A percentile compares a stretch with the other conserved stretches of the same genome.
These are phyloP conservation scores for Gastrolobium bilobum DNA, from an alignment of 306 rosid species.

Conservation along the genomic window DNA sequence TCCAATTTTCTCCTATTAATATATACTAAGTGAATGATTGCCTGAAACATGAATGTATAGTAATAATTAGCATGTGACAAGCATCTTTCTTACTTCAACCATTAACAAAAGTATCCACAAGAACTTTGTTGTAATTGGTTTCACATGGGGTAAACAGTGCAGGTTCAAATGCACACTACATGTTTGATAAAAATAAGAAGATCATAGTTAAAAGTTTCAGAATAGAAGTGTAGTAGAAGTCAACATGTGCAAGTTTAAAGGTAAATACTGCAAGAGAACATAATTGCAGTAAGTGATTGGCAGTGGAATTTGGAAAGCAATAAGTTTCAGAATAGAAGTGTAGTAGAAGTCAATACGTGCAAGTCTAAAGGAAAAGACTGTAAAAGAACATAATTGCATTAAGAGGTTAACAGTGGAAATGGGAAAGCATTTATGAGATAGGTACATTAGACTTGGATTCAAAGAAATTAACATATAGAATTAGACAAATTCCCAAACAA, in stretches of 20 bases:
- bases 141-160: background rate
- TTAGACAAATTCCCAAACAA: background rate
- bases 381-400: background rate
- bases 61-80: slow-evolving; percentile 25
- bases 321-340: background rate
- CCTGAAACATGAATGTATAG: background rate
- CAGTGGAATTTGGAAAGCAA: background rate
- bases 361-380: background rate
- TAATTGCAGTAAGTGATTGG: background rate
- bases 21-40: background rate
- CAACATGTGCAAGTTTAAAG: background rate
- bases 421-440: background rate
- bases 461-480: background rate
- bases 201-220: background rate
- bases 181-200: background rate
- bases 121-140: background rate
- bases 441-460: background rate
- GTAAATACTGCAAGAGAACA: background rate
- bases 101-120: background rate
- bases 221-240: background rate
- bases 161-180: background rate
- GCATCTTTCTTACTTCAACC: slow-evolving; percentile 20
- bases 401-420: background rate
- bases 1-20: background rate
- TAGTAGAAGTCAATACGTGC: background rate